phyloP scores from a whole-genome alignment of 805 yeast genomes.

The Saturnispora dispora region DNA sequence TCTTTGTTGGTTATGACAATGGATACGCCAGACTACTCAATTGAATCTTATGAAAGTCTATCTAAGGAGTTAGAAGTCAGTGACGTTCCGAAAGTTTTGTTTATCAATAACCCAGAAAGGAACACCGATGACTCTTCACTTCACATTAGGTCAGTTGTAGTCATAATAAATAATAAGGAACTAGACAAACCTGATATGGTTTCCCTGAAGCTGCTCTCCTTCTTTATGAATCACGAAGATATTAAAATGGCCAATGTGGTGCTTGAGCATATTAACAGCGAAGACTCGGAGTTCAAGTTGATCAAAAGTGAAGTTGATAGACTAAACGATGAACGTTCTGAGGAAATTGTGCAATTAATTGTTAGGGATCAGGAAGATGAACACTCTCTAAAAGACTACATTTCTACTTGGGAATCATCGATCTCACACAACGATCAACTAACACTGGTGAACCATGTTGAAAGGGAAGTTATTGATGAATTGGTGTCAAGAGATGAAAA shows the following conservation, averaged over 20 bases:
- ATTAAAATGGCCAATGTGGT: conserved; percentile 6
- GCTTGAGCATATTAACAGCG: conserved; percentile 3
- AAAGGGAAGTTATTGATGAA: conserved; percentile 11
- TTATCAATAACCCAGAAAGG: conserved; percentile 24
- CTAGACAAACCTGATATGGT: conserved; percentile 16
- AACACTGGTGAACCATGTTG: conserved; percentile 14
- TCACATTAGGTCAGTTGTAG: conserved; percentile 14
- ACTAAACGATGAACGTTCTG: not conserved
- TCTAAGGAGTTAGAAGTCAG: conserved; percentile 10
- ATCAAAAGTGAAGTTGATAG: not conserved
- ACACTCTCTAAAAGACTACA: conserved; percentile 1
- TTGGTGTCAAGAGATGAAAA: conserved; percentile 19
- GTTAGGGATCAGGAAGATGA: conserved; percentile 2
- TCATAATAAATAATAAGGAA: conserved; percentile 15
- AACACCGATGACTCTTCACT: not conserved
- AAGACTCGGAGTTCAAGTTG: not conserved
- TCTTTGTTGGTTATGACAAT: conserved; percentile 22
- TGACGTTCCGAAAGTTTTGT: conserved; percentile 16
- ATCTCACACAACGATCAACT: conserved; percentile 16
- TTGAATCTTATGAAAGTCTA: conserved; percentile 10
- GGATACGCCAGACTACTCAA: conserved; percentile 16
- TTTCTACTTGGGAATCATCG: conserved; percentile 3
- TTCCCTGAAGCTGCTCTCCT: conserved; percentile 19
- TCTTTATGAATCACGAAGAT: conserved; percentile 18
- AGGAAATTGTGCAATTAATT: conserved; percentile 1